Evolutionary conservation across 2,329 filamentous ascomycete genomes (phyloP), one percentile per base, ranked within the genome.

Genomic region (Fusarium illudens): DNA sequence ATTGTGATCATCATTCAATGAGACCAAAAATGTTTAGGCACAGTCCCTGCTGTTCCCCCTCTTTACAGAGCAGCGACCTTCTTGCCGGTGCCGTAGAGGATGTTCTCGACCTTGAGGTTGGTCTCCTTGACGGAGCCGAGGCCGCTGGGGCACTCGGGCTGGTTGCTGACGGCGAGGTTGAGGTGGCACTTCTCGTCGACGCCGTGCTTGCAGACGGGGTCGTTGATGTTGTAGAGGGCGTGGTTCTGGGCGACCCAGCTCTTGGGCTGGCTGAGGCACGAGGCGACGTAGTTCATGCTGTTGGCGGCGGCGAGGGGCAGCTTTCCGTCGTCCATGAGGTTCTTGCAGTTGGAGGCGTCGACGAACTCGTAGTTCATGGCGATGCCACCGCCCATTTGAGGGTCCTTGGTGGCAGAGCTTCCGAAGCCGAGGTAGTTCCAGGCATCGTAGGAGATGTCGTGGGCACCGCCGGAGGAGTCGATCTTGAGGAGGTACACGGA

Each of bases 361-460:
- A 85, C 82, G 32, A 80, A 76, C 73, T 86, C 80, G 73, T 82
- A 87, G 39, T 82, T 76, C 80, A 88, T 87, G 36, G 77, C 71
- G 42, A 86, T 77, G 51, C 83, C 82, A 46, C 86, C 86, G 60
- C 86, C 86, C 33, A 74, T 60, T 3, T 80, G 77, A 13, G 86
- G 85, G 51, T 79, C 73, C 13, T 79, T 74, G 8, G 76, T 78
- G 37, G 86, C 87, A 12, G 80, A 79, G 63, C 81, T 71, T 66
- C 86, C 86, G 32, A 81, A 84, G 70, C 77, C 76, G 37, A 89
- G 84, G 71, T 84, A 84, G 80, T 87, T 87, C 85, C 85, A 89
- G 51, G 86, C 86, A 65, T 89, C 86, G 79, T 89, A 89, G 60
- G 80, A 83, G 78, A 89, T 83, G 76, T 89, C 87, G 75, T 86